Conservation (phyloP, 495 filamentous ascomycete species). For the Penicillium lividum region DNA sequence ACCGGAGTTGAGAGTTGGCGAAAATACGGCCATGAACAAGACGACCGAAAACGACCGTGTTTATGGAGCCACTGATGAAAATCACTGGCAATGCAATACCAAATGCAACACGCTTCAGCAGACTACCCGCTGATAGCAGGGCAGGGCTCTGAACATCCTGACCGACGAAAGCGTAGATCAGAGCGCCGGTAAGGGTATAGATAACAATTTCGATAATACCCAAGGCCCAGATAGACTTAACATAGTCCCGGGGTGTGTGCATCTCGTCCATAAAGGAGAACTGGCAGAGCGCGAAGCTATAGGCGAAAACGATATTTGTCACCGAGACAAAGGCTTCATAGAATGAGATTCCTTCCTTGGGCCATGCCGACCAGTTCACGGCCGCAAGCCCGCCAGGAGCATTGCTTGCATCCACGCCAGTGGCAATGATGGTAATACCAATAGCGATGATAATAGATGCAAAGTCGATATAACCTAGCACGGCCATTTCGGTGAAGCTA, state of each 20-base stretch:
- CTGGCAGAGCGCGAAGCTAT: constrained; percentile 60
- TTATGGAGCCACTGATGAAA: constrained; percentile 63
- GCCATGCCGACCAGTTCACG: constrained; percentile 36
- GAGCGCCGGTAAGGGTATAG: constrained; percentile 62
- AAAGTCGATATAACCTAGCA: constrained; percentile 60
- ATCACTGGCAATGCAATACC: constrained; percentile 71
- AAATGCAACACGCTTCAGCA: constrained; percentile 66
- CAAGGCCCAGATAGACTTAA: constrained; percentile 58
- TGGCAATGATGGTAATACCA: constrained; percentile 64
- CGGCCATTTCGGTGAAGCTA: constrained; percentile 51
- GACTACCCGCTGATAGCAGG: constrained; percentile 56
- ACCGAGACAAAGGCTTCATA: constrained; percentile 53
- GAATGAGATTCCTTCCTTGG: constrained; percentile 28
- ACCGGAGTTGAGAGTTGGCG: constrained; percentile 47
- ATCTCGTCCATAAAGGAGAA: constrained; percentile 48
- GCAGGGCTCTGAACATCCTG: constrained; percentile 62
- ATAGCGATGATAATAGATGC: constrained; percentile 64
- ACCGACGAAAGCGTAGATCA: constrained; percentile 69
- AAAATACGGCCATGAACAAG: constrained; percentile 60
- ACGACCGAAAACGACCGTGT: constrained; percentile 55
- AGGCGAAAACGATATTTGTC: constrained; percentile 68
- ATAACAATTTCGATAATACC: constrained; percentile 60
- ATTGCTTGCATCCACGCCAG: constrained; percentile 46
- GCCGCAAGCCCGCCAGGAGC: constrained; percentile 30
- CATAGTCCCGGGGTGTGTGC: constrained; percentile 61